Base-by-base conservation (phyloP, 2,329 filamentous ascomycete species). In the Hymenoscyphus linearis region DNA sequence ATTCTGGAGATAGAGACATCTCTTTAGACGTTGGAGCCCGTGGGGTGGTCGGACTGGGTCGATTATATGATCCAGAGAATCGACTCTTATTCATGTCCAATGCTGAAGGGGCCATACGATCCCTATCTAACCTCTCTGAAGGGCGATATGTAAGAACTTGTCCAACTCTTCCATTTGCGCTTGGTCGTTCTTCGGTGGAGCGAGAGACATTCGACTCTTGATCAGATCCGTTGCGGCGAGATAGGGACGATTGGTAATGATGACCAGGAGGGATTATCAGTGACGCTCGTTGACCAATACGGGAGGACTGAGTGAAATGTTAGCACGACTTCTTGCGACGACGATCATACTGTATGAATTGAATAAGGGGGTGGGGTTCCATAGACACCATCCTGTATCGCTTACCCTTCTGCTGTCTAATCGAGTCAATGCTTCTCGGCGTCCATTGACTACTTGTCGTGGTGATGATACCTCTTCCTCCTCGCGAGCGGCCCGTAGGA, bases 401-500 rank as follows among this genome's bases (percentile, higher is more conserved):
- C 66, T 66, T 66, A 72, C 69, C 62, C 64, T 66, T 65, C 64
- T 66, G 58, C 62, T 67, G 52, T 67, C 63, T 47, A 64, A 60
- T 31, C 65, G 64, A 26, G 59, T 65, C 12, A 64, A 59, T 31
- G 61, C 54, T 36, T 61, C 62, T 36, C 52, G 58, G 31, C 57
- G 60, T 37, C 34, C 59, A 55, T 62, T 62, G 44, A 37, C 57
- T 36, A 37, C 57, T 36, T 60, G 58, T 55, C 65, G 61, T 61
- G 65, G 64, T 18, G 59, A 53, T 59, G 65, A 63, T 36, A 72
- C 69, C 61, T 73, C 71, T 9, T 31, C 31, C 31, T 31, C 6
- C 58, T 71, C 70, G 40, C 66, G 62, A n/a, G 71, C 71, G 27
- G 70, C 69, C 50, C 67, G 66, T 3, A 73, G 62, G 40, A 72